Conservation (phyloP, 2,329 filamentous ascomycete species). For the Microdochium trichocladiopsis region DNA sequence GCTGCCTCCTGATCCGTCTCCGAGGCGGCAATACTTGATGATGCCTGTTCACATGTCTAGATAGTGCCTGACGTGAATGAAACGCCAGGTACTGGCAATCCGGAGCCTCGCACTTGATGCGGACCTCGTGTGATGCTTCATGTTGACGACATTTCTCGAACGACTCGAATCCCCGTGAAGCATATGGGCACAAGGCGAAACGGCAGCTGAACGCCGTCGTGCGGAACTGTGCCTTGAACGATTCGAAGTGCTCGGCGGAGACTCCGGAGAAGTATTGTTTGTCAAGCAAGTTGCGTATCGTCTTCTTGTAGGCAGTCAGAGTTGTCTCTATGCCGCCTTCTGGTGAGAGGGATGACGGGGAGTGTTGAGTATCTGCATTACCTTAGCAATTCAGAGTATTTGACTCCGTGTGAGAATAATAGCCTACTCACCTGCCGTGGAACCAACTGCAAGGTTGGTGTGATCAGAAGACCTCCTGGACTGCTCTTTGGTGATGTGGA, state of each 20-base stretch:
- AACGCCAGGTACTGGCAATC: conserved; percentile 7
- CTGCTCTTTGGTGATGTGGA: neutral
- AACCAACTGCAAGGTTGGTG: neutral
- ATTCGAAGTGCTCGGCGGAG: conserved; percentile 5
- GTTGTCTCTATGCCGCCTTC: neutral
- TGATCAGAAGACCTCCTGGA: neutral
- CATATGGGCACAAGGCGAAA: conserved; percentile 8
- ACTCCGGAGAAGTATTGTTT: conserved; percentile 1
- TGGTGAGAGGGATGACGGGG: neutral
- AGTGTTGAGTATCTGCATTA: neutral
- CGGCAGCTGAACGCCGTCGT: conserved; percentile 8
- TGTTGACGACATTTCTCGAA: conserved; percentile 5
- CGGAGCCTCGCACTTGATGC: neutral
- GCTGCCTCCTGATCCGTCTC: neutral
- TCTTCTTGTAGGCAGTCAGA: conserved; percentile 4
- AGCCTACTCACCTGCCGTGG: neutral
- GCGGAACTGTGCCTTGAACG: conserved; percentile 6
- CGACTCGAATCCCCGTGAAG: conserved; percentile 9
- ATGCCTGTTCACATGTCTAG: neutral
- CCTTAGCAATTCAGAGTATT: neutral
- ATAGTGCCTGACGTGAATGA: neutral
- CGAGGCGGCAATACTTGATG: neutral
- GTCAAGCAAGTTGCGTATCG: conserved; percentile 2
- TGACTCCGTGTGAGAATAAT: neutral
- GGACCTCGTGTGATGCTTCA: conserved; percentile 6